Evolutionary conservation across 2,329 filamentous ascomycete genomes (phyloP).

Genomic region (Colletotrichum chrysophilum): DNA sequence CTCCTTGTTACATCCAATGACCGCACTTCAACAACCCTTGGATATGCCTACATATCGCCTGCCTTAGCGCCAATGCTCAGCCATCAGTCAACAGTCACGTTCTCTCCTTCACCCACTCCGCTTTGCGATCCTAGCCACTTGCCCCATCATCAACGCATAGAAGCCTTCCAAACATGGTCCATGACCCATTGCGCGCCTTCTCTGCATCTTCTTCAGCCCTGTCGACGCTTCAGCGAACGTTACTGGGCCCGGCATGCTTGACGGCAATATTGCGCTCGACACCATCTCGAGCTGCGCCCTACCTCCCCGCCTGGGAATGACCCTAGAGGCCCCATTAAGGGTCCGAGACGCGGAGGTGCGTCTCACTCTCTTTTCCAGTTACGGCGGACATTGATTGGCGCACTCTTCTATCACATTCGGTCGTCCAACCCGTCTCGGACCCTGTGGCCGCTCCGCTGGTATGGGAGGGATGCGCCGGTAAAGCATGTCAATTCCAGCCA

Average conservation of each 20-base stretch:
- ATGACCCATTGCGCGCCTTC: background rate
- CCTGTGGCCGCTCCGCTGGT: background rate
- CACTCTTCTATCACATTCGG: background rate
- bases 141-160: background rate
- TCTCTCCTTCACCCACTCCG: background rate
- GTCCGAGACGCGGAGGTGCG: background rate
- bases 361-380: background rate
- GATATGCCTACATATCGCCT: slow-evolving; percentile 1
- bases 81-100: background rate
- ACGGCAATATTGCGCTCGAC: background rate
- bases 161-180: background rate
- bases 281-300: background rate
- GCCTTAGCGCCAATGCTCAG: slow-evolving; percentile 16
- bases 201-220: slow-evolving; percentile 19
- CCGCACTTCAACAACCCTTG: background rate
- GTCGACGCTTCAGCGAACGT: background rate
- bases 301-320: background rate
- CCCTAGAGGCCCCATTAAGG: background rate
- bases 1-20: slow-evolving; percentile 1
- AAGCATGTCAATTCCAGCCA: background rate
- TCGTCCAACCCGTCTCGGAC: background rate
- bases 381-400: background rate
- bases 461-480: background rate
- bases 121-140: background rate
- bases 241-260: background rate